Base-by-base conservation (phyloP, 192 early-diverging fungal species). In the Entomortierella chlamydospora region DNA sequence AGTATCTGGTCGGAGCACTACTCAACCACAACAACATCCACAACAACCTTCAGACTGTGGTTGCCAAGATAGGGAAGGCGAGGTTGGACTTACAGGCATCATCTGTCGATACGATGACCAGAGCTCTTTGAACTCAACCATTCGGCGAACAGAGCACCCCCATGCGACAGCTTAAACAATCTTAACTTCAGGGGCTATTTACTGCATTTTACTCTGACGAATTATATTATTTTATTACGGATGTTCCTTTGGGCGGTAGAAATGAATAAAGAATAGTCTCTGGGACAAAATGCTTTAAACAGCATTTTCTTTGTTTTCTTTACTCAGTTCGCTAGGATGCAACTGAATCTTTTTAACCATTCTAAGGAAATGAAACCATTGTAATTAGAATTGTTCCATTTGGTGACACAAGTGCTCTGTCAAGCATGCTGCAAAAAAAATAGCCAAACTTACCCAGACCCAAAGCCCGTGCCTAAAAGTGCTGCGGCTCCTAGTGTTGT, bases 261-360 rank as follows among this genome's bases (percentile, higher is more conserved):
- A n/a, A n/a, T n/a, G n/a, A n/a, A n/a, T n/a, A n/a, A n/a, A n/a
- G n/a, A n/a, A n/a, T n/a, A n/a, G n/a, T n/a, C n/a, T n/a, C n/a
- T n/a, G n/a, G n/a, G n/a, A n/a, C n/a, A n/a, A n/a, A n/a, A 5
- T 33, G 4, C 52, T 54, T 23, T 37, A 64, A 4, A 25, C 22
- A 53, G 47, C 26, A 64, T 51, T 64, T 17, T 66, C 42, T 22
- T 23, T 54, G 42, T 71, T 71, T 10, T 71, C 69, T 52, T 55
- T 66, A 42, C 26, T 30, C 29, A 79, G 62, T 31, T 79, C 76
- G 13, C 70, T 79, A 12, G 76, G 23, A 34, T 79, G 76, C 29
- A 79, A 29, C 26, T 70, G 68, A 26, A 79, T 68, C 43, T 79
- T 79, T 39, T 70, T 79, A n/a, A 70, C 68, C 76, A 79, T 79